phyloP scores from a whole-genome alignment of 495 filamentous ascomycete species.

The Hypoxylon crocopeplum region DNA sequence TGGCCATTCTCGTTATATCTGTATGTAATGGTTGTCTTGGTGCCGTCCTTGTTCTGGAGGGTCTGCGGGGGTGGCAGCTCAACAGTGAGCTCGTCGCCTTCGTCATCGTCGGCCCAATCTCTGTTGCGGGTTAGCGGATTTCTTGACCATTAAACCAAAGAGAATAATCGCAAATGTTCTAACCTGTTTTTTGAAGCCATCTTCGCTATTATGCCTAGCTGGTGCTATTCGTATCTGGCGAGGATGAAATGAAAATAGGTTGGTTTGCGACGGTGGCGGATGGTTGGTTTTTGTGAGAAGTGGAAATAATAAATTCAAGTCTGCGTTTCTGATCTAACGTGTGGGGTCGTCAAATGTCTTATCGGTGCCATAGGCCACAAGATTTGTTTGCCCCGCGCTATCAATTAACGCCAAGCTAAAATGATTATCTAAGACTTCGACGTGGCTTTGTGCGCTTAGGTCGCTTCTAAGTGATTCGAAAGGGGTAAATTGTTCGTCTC shows the following conservation, averaged over 20 bases:
- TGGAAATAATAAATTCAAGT: slow-evolving; percentile 30
- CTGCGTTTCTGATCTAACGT: slow-evolving; percentile 30
- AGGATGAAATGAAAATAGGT: neutral
- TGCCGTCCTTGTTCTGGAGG: slow-evolving; percentile 95
- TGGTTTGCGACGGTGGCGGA: no score
- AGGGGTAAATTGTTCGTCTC: no score
- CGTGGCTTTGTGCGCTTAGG: no score
- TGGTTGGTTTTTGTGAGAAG: slow-evolving; percentile 28
- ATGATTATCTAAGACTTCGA: no score
- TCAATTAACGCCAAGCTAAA: neutral
- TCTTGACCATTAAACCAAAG: neutral
- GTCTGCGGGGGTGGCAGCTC: slow-evolving; percentile 85
- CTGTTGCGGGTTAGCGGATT: slow-evolving; percentile 38
- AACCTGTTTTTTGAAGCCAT: slow-evolving; percentile 33
- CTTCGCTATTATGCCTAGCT: neutral
- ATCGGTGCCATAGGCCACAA: slow-evolving; percentile 15
- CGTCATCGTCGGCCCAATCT: slow-evolving; percentile 96
- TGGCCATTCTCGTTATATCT: slow-evolving; percentile 90
- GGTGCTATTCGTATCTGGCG: neutral
- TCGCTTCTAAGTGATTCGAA: no score
- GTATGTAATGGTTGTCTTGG: slow-evolving; percentile 92
- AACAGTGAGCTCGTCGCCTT: slow-evolving; percentile 82
- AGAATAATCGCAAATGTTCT: neutral
- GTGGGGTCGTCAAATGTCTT: slow-evolving; percentile 36
- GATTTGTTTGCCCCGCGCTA: slow-evolving; percentile 37